A percentile compares a stretch with the other conserved stretches of the same genome.
These are phyloP conservation scores for Ailanthus altissimus DNA, from an alignment of 345 rosid genomes.

Conservation along the genomic window DNA sequence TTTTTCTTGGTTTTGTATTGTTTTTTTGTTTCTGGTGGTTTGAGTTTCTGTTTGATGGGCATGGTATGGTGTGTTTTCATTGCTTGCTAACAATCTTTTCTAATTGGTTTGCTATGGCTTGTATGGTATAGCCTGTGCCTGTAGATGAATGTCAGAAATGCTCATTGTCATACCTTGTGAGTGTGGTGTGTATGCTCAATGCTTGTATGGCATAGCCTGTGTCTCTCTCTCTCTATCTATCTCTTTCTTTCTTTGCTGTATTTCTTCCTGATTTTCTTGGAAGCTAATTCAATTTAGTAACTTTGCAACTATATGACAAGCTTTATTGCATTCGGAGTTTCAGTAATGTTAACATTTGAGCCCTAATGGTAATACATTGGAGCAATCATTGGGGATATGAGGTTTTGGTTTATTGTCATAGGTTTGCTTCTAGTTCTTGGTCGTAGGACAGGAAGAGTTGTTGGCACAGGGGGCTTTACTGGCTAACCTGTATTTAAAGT, in stretches of 20 bases:
- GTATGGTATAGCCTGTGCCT: neutral
- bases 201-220: no score
- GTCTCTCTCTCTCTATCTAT: no score
- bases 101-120: neutral
- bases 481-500: neutral
- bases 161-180: neutral
- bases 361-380: no score
- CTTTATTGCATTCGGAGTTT: neutral
- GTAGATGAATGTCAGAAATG: neutral
- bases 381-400: neutral
- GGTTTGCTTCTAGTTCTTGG: neutral
- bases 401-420: neutral
- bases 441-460: neutral
- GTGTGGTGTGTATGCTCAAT: neutral
- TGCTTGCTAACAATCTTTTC: no score
- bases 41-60: neutral
- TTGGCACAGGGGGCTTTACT: neutral
- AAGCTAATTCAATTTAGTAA: neutral
- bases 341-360: neutral
- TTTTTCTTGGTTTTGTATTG: neutral
- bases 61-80: neutral
- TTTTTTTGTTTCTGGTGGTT: neutral
- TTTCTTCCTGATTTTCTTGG: neutral
- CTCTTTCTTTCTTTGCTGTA: neutral
- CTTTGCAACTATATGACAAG: neutral